These are phyloP conservation scores for Parastagonospora nodorum DNA, from an alignment of 2,329 filamentous ascomycete species.

Conservation along the genomic window DNA sequence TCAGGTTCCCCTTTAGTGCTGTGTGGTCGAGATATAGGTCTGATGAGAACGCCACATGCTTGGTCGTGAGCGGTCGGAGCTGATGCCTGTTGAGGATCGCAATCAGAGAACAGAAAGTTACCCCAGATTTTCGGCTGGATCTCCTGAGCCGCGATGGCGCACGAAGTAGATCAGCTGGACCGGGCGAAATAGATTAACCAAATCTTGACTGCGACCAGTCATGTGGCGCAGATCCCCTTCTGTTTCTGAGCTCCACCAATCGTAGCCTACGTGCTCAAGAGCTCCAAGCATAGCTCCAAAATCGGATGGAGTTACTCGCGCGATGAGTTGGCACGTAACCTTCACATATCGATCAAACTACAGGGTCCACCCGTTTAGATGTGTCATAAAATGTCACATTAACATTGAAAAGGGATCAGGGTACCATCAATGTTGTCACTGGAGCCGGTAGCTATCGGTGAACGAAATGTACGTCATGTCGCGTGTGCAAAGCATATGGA, in stretches of 20 bases:
- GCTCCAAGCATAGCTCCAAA: neutral
- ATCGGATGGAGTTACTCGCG: neutral
- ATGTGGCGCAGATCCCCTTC: constrained; percentile 18
- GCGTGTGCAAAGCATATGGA: too few relatives aligned
- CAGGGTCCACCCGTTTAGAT: neutral
- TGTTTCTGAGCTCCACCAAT: constrained; percentile 16
- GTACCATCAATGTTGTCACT: too few relatives aligned
- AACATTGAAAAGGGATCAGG: too few relatives aligned
- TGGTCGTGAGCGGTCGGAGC: constrained; percentile 15
- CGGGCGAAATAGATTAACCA: constrained; percentile 25
- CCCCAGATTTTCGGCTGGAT: constrained; percentile 15
- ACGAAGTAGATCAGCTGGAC: constrained; percentile 28
- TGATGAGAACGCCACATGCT: constrained; percentile 13
- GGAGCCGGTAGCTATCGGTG: too few relatives aligned
- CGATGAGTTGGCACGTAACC: neutral
- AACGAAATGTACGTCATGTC: too few relatives aligned
- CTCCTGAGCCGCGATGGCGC: constrained; percentile 14
- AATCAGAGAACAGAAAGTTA: constrained; percentile 8
- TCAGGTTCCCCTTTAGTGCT: constrained; percentile 1
- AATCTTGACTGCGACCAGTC: constrained; percentile 23
- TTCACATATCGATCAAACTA: neutral
- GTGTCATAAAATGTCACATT: too few relatives aligned
- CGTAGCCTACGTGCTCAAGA: neutral
- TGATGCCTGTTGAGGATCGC: constrained; percentile 29
- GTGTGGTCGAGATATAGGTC: constrained; percentile 18